phyloP scores from a whole-genome alignment of 2,329 filamentous ascomycete species.

The Xylaria hypoxylon region DNA sequence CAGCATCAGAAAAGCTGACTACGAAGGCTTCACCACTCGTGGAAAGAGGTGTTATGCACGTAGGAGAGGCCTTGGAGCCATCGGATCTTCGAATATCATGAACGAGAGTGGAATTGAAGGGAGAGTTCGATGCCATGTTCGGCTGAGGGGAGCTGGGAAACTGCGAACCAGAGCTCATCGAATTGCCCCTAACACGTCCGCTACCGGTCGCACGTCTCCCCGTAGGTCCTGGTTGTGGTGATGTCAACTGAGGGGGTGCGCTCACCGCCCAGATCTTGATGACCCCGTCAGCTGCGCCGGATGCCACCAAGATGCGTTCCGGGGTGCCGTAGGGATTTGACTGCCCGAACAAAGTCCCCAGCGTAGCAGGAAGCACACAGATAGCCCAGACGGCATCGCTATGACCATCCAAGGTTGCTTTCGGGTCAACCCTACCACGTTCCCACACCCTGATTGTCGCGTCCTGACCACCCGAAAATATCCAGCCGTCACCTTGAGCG shows the following conservation, averaged over 20 bases:
- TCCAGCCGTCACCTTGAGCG: constrained; percentile 93
- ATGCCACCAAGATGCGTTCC: constrained; percentile 90
- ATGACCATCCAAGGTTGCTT: constrained; percentile 92
- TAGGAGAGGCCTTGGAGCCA: constrained; percentile 77
- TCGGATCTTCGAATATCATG: constrained; percentile 83
- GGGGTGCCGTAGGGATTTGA: constrained; percentile 79
- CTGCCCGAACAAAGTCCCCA: constrained; percentile 83
- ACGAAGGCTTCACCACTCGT: constrained; percentile 87
- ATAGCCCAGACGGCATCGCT: constrained; percentile 97
- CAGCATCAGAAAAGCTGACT: constrained; percentile 90
- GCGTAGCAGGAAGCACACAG: constrained; percentile 87
- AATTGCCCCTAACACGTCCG: constrained; percentile 87
- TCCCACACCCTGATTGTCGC: constrained; percentile 96
- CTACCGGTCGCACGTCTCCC: constrained; percentile 68
- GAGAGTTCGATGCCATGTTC: constrained; percentile 83
- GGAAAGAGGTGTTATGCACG: constrained; percentile 91
- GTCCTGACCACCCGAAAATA: constrained; percentile 97
- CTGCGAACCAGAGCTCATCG: constrained; percentile 92
- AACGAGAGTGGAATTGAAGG: constrained; percentile 88
- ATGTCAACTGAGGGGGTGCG: constrained; percentile 85
- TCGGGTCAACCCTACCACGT: constrained; percentile 91
- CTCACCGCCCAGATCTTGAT: constrained; percentile 96
- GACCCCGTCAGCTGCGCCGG: constrained; percentile 89
- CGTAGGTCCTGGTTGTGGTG: constrained; percentile 75
- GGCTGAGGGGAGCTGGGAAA: constrained; percentile 93